Evolutionary conservation across 495 filamentous ascomycete genomes (phyloP), one percentile per base, ranked within the genome.

Genomic region (Pseudomonodictys pantanalensis): DNA sequence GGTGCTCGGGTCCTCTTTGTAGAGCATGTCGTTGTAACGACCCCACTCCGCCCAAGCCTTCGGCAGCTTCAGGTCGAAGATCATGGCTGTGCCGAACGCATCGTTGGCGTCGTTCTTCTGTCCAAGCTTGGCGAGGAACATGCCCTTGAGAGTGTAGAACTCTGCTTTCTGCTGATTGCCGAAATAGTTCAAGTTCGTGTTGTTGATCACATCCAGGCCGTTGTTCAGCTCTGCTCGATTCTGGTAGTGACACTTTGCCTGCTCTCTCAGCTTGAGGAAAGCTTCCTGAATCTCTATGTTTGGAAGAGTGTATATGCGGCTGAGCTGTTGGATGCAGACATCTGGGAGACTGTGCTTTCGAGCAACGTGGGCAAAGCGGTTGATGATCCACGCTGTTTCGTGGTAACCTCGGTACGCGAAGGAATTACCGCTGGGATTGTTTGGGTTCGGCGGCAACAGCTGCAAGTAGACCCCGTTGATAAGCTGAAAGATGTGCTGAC

Each of bases 1-100:
- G 64, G 96, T 86, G 1, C 79, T 76, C 0, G 91, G 86, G 57
- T 95, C 86, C 50, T 87, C 85, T 74, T 96, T 97, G 78, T 96
- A 99, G 32, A 91, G 85, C 50, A 87, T 83, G 70, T 99, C 95
- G 70, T 93, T 97, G 76, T 96, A 99, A 66, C 92, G 90, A 43
- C 92, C 95, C 95, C 95, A 99, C 74, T 97, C 95, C 55, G 93
- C 92, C 95, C 95, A 99, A 4, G 95, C 95, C 73, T 99, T 99
- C 0, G 93, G 87, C 28, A 96, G 83, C 60, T 89, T 88, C 65
- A 99, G 86, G 65, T 99, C 95, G 61, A 92, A 96, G 73, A 90
- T 96, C 22, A 99, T 76, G 1, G 95, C 95, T 38, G 89, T 89
- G 38, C 95, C 92, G 70, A 93, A 99, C 3, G 95, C 93, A 54